These are phyloP conservation scores for Penicillium crustosum DNA, from an alignment of 2,329 filamentous ascomycete genomes.

Conservation along the genomic window DNA sequence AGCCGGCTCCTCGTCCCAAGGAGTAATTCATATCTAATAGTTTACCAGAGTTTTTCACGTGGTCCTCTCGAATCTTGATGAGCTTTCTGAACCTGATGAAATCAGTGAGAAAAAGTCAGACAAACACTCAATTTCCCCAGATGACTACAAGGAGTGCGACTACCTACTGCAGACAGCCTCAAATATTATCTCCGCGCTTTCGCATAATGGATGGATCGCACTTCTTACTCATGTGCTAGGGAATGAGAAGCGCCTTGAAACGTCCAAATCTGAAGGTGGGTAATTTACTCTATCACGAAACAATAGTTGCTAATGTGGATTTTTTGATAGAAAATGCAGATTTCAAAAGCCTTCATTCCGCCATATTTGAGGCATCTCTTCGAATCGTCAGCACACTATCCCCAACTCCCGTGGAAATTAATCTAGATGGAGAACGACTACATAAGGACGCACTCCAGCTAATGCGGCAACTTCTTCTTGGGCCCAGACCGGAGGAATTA, in stretches of 20 bases:
- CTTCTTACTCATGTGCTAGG: constrained; percentile 63
- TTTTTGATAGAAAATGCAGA: constrained; percentile 26
- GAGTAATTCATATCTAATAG: constrained; percentile 16
- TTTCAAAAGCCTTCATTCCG: constrained; percentile 34
- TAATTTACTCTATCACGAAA: background rate
- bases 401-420: constrained; percentile 31
- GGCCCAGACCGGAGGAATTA: constrained; percentile 41
- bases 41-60: constrained; percentile 38
- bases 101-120: constrained; percentile 33
- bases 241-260: constrained; percentile 47
- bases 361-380: constrained; percentile 34
- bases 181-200: constrained; percentile 68
- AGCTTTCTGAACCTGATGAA: constrained; percentile 30
- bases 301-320: constrained; percentile 3
- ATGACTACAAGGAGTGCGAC: constrained; percentile 72
- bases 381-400: constrained; percentile 29
- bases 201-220: constrained; percentile 67
- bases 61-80: constrained; percentile 36
- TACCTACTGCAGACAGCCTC: constrained; percentile 76
- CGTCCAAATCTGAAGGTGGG: constrained; percentile 53
- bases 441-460: constrained; percentile 70
- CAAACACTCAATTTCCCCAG: constrained; percentile 48
- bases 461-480: constrained; percentile 51
- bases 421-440: constrained; percentile 62
- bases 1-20: constrained; percentile 24